Base-by-base conservation (phyloP, 2,329 filamentous ascomycete genomes). In the Cladosporium oxysporum region DNA sequence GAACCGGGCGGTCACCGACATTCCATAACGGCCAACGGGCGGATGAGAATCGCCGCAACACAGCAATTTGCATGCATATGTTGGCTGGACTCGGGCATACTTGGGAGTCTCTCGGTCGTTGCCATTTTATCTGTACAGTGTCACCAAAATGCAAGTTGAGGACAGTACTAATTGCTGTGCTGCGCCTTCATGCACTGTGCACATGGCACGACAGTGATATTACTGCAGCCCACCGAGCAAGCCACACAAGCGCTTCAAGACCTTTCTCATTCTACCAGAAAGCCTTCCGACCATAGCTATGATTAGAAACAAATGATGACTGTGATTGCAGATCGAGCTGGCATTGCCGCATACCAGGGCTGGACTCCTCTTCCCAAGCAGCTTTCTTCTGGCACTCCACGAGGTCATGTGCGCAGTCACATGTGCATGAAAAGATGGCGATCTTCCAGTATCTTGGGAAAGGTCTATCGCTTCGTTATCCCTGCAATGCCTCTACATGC, bases 51-150 rank as follows among this genome's bases (percentile, higher is more conserved):
- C 55, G 33, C 21, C 33, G 33, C 31, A 14, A 33, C 55, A 58
- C 33, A 58, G n/a, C 33, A 58, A 58, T 58, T 58, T 58, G 33
- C 55, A 26, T 58, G 29, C 33, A 23, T 33, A 37, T 28, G 16
- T 57, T n/a, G 31, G 21, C 55, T 58, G 11, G 16, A 33, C 23
- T 41, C 52, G 29, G 55, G 7, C 55, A 14, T 58, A 31, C 52
- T 12, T 55, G 52, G 52, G 29, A 21, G 33, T 37, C 33, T 41
- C 33, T 58, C 55, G 55, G 55, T 41, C 21, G 29, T 18, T 23
- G 21, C 18, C 11, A 21, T 18, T 12, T 58, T 14, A 37, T 33
- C 23, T 41, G 33, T 58, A 7, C 33, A 35, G 31, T 58, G 31
- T n/a, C 55, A 26, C 16, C 23, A 12, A 29, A n/a, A 37, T 41